Percentiles rank a stretch among this genome's conserved stretches.
Evolutionary conservation across 495 filamentous ascomycete genomes (phyloP).

Genomic region (Cercophora scortea): DNA sequence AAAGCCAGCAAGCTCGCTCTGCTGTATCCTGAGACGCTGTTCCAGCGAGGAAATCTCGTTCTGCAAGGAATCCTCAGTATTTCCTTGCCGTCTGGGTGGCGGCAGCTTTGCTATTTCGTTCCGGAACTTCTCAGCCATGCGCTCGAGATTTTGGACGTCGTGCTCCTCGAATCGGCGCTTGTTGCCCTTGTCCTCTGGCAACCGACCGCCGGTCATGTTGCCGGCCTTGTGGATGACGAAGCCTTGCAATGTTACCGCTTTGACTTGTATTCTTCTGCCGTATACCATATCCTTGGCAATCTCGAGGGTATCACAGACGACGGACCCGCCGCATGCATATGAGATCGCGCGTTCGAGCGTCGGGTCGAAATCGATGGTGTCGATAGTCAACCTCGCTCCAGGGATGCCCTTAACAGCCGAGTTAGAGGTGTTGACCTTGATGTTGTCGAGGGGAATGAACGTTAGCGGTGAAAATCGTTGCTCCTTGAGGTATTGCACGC

Average conservation of each 20-base stretch:
- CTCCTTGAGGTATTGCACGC: slow-evolving; percentile 88
- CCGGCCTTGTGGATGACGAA: slow-evolving; percentile 95
- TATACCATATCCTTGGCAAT: slow-evolving; percentile 88
- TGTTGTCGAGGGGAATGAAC: slow-evolving; percentile 93
- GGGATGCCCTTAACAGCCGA: slow-evolving; percentile 85
- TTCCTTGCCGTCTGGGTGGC: slow-evolving; percentile 59
- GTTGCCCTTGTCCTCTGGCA: slow-evolving; percentile 59
- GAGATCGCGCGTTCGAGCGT: slow-evolving; percentile 83
- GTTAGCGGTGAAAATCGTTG: slow-evolving; percentile 78
- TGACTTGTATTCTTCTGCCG: slow-evolving; percentile 75
- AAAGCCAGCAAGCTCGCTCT: slow-evolving; percentile 70
- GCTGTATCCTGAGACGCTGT: slow-evolving; percentile 59
- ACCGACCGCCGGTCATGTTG: slow-evolving; percentile 90
- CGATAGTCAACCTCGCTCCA: slow-evolving; percentile 80
- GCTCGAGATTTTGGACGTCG: slow-evolving; percentile 73
- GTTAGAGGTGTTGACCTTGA: slow-evolving; percentile 83
- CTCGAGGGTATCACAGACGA: slow-evolving; percentile 82
- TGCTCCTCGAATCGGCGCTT: slow-evolving; percentile 83
- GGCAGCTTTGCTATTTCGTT: slow-evolving; percentile 70
- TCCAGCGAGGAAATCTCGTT: slow-evolving; percentile 79
- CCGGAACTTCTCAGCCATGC: slow-evolving; percentile 56
- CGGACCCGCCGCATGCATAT: slow-evolving; percentile 91
- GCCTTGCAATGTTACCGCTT: slow-evolving; percentile 88
- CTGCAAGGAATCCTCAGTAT: slow-evolving; percentile 72
- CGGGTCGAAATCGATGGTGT: slow-evolving; percentile 90